These are phyloP conservation scores for Apiotrichum laibachii DNA, from an alignment of 1,284 basidiomycete species.

Conservation along the genomic window DNA sequence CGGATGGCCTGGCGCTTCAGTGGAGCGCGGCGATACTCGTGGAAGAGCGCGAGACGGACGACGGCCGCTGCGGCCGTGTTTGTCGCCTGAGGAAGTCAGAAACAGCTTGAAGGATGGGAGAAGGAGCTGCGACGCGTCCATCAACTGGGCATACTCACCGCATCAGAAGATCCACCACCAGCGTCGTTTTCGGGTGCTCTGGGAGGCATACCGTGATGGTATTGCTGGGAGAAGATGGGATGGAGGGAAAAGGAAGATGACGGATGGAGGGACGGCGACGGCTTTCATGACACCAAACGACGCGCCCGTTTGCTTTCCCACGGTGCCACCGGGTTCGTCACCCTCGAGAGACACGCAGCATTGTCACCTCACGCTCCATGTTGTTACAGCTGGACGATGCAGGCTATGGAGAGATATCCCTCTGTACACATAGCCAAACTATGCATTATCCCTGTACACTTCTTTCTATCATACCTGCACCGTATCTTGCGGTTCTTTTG, in stretches of 20 bases:
- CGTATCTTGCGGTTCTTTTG: too few species aligned
- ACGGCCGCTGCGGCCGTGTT: slow-evolving; percentile 33
- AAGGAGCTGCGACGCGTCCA: not conserved
- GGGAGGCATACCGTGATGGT: not conserved
- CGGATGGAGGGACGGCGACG: not conserved
- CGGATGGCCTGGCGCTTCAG: slow-evolving; percentile 38
- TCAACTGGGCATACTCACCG: not conserved
- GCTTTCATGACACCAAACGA: not conserved
- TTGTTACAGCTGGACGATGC: too few species aligned
- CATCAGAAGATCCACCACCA: not conserved
- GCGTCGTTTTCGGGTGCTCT: not conserved
- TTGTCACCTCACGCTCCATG: too few species aligned
- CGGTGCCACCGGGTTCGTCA: slow-evolving; percentile 1
- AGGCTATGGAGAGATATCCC: too few species aligned
- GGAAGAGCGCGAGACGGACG: slow-evolving; percentile 43
- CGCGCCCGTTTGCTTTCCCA: slow-evolving; percentile 7
- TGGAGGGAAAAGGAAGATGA: not conserved
- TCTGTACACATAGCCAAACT: too few species aligned
- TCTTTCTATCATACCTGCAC: too few species aligned
- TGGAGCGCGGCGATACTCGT: slow-evolving; percentile 39
- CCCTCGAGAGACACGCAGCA: too few species aligned
- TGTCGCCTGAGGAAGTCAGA: slow-evolving; percentile 20
- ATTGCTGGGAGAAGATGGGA: not conserved
- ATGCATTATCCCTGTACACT: too few species aligned
- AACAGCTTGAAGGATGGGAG: not conserved